A percentile compares a stretch with the other conserved stretches of the same genome.
phyloP scores from a whole-genome alignment of 129 eudicot species.

The Kitagawia praeruptora region DNA sequence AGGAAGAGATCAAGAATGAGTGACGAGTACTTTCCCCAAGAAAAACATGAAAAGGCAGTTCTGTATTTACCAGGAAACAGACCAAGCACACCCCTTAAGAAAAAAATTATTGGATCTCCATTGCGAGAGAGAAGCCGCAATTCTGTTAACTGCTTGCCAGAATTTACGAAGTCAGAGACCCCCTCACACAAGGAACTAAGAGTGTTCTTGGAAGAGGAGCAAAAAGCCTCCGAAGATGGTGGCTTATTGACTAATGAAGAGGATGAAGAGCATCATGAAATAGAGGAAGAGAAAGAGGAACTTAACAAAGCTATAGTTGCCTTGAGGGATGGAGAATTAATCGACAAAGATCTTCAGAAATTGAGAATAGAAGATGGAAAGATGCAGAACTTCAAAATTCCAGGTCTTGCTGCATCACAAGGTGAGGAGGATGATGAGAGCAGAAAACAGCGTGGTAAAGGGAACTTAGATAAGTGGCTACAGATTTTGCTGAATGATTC shows the following conservation, averaged over 20 bases:
- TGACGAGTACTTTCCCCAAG: conserved; percentile 22
- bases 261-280: conserved; percentile 16
- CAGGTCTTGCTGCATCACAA: conserved; percentile 35
- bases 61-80: conserved; percentile 36
- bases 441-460: conserved; percentile 81
- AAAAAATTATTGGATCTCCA: conserved; percentile 15
- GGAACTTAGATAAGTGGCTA: conserved; percentile 91
- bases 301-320: background rate
- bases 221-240: conserved; percentile 44
- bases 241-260: conserved; percentile 15
- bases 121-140: conserved; percentile 22
- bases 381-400: conserved; percentile 32
- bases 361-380: conserved; percentile 30
- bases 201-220: conserved; percentile 88
- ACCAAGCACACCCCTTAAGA: conserved; percentile 7
- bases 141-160: conserved; percentile 27
- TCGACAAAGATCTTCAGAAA: conserved; percentile 24
- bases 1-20: conserved; percentile 82
- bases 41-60: conserved; percentile 27
- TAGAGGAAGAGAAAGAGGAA: conserved; percentile 9
- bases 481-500: conserved; percentile 48
- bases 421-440: conserved; percentile 80
- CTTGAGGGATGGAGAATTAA: conserved; percentile 14
- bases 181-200: conserved; percentile 58
- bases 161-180: conserved; percentile 16